Evolutionary conservation across 129 eudicot genomes (phyloP), one percentile per base, ranked within the genome.

Genomic region (Chrysanthemum makinoi): DNA sequence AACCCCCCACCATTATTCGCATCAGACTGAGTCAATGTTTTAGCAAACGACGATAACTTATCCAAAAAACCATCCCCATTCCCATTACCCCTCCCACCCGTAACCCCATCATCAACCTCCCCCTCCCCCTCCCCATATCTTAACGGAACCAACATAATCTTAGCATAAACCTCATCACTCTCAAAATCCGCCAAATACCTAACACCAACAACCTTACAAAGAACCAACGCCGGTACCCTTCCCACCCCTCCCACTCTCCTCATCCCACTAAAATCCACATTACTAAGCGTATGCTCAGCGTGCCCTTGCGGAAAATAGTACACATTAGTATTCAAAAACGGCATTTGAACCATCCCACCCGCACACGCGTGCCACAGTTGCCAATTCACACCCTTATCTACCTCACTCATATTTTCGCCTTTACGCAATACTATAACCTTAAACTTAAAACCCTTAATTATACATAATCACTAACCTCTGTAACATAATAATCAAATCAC

Each of bases 291-390:
- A 73, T 90, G 96, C 64, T 90, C 96, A 26, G 88, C 88, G 63
- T 90, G 95, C 10, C 96, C 96, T 55, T 90, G 96, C 7, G 96
- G 96, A 63, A 90, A 90, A 69, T 90, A 87, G 75, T 76, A 87
- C 55, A 90, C 94, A 57, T 74, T 79, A 0, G 91, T 73, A 80
- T 75, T 79, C 75, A 73, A 77, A 48, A 53, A 59, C 9, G 96
- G 96, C 89, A 90, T 87, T 65, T 79, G 89, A 47, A 87, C 81
- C 91, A 87, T 81, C 47, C 89, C 88, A 3, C 96, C 96, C 0
- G 96, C 96, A 79, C 95, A 90, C 8, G 95, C 95, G 60, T 87
- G 95, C 96, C 96, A 90, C 10, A 90, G 79, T 60, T 85, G 89
- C 44, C 91, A 82, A 65, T 90, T 86, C 73, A 90, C 75, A 48